Evolutionary conservation across 148 eudicot genomes (phyloP).

Genomic region (Persicaria maculosa): DNA sequence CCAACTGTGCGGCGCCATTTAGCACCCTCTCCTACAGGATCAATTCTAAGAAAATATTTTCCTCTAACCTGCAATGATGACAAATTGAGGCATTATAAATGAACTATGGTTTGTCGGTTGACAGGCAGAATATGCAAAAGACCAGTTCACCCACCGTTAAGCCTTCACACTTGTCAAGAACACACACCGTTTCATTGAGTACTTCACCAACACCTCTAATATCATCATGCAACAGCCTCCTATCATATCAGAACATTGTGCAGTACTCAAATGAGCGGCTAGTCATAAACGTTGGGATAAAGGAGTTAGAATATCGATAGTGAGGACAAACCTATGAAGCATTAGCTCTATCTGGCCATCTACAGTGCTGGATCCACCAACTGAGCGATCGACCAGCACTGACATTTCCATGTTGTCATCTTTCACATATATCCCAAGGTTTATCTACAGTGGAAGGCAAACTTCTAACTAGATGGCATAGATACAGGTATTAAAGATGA

Average conservation of each 20-base stretch:
- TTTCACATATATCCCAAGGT: slow-evolving; percentile 55
- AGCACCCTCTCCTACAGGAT: slow-evolving; percentile 85
- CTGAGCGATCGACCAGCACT: slow-evolving; percentile 68
- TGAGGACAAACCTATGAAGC: slow-evolving; percentile 58
- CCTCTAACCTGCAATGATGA: slow-evolving; percentile 59
- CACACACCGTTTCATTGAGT: slow-evolving; percentile 67
- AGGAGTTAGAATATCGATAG: neutral
- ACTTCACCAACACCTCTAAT: slow-evolving; percentile 69
- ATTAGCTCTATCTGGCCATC: slow-evolving; percentile 80
- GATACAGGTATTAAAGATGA: neutral
- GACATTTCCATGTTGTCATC: slow-evolving; percentile 62
- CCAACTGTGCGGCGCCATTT: slow-evolving; percentile 93
- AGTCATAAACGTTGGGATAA: neutral
- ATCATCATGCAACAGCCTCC: slow-evolving; percentile 79
- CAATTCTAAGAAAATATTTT: slow-evolving; percentile 67
- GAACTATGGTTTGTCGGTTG: neutral
- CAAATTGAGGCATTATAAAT: neutral
- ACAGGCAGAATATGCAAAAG: neutral
- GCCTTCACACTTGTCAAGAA: slow-evolving; percentile 49
- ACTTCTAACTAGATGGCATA: neutral
- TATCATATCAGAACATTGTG: slow-evolving; percentile 12
- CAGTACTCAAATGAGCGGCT: neutral
- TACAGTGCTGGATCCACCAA: slow-evolving; percentile 66
- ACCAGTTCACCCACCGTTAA: slow-evolving; percentile 34
- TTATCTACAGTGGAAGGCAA: slow-evolving; percentile 31